Percentiles rank a stretch among this genome's conserved stretches.
Conservation (phyloP, 768 basidiomycete species). For the Suillus americanus region DNA sequence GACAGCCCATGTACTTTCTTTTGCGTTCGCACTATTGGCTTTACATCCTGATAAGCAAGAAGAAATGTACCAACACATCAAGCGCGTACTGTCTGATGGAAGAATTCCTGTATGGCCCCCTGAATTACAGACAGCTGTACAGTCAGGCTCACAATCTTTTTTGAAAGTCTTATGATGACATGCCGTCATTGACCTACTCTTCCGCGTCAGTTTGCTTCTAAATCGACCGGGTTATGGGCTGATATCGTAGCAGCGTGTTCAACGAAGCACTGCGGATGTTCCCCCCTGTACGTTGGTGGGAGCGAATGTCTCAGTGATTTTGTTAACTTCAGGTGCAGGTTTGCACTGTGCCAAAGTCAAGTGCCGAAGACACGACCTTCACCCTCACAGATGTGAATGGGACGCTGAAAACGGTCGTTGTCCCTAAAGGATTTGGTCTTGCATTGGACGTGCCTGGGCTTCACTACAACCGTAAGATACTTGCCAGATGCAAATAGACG, state of each 20-base stretch:
- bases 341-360: slow-evolving; percentile 41
- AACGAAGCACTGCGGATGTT: slow-evolving; percentile 33
- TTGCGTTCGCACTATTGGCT: slow-evolving; percentile 36
- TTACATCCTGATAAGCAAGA: slow-evolving; percentile 42
- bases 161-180: slow-evolving; percentile 29
- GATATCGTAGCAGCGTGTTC: slow-evolving; percentile 22
- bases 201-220: slow-evolving; percentile 20
- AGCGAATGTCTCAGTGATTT: neutral
- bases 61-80: slow-evolving; percentile 33
- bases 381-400: slow-evolving; percentile 35
- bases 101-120: slow-evolving; percentile 22
- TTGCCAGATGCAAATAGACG: neutral
- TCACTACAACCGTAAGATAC: slow-evolving; percentile 50
- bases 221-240: neutral
- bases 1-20: slow-evolving; percentile 33
- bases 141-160: neutral
- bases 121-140: neutral
- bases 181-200: slow-evolving; percentile 23
- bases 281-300: slow-evolving; percentile 24
- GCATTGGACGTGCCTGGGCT: slow-evolving; percentile 38
- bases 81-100: slow-evolving; percentile 22
- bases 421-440: slow-evolving; percentile 44
- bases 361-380: slow-evolving; percentile 46
- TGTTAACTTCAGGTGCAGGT: slow-evolving; percentile 27
- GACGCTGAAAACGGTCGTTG: slow-evolving; percentile 36